Evolutionary conservation across 768 basidiomycete species (phyloP).

Genomic region (Nidularia sp.): DNA sequence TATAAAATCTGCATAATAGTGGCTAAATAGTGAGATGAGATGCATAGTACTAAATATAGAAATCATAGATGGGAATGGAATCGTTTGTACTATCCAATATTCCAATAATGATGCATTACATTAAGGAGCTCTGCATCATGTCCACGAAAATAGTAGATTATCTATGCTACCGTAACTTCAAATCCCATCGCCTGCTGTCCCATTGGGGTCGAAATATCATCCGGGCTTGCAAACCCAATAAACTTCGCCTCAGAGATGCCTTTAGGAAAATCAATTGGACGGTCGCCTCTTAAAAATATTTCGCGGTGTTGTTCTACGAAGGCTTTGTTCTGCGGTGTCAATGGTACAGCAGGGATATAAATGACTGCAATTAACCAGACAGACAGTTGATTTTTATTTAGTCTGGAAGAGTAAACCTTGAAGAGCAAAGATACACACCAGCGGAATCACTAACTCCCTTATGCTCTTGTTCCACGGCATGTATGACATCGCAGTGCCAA

Average conservation of each 20-base stretch:
- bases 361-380: conserved; percentile 32
- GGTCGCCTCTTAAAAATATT: conserved; percentile 41
- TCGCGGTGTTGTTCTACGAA: conserved; percentile 48
- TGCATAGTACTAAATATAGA: too few species aligned
- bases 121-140: too few species aligned
- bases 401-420: neutral
- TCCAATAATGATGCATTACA: too few species aligned
- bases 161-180: neutral
- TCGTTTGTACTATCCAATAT: too few species aligned
- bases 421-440: neutral
- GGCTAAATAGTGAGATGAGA: too few species aligned
- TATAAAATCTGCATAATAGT: too few species aligned
- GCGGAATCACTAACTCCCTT: conserved; percentile 37
- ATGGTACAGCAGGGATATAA: conserved; percentile 54
- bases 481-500: conserved; percentile 50
- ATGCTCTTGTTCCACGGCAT: conserved; percentile 31
- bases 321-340: conserved; percentile 38
- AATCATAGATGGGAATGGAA: too few species aligned
- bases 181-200: neutral
- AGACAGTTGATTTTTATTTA: neutral
- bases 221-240: conserved; percentile 4
- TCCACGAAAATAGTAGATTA: too few species aligned
- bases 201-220: neutral
- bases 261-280: conserved; percentile 50
- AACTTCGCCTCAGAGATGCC: conserved; percentile 12